Conservation (phyloP, 2,329 filamentous ascomycete species). For the Stagonosporopsis vannaccii region DNA sequence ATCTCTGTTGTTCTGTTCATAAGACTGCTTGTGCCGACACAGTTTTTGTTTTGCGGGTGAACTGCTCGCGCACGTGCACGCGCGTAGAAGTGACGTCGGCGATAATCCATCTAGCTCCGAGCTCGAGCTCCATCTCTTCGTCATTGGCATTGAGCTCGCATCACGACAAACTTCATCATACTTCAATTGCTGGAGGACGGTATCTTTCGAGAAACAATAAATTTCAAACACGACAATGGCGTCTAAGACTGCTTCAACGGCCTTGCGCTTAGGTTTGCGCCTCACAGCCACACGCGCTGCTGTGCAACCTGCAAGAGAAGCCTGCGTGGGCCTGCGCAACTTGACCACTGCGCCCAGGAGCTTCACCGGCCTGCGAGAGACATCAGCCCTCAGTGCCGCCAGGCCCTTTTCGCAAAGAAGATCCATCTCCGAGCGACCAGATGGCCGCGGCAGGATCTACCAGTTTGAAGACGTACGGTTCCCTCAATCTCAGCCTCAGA, state of each 20-base stretch:
- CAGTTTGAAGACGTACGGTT: constrained; percentile 48
- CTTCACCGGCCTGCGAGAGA: not conserved
- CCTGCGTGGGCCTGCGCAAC: constrained; percentile 17
- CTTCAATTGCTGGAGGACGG: not conserved
- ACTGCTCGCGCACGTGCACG: constrained; percentile 15
- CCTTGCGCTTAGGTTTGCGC: constrained; percentile 13
- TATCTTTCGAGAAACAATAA: not conserved
- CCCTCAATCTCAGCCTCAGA: not conserved
- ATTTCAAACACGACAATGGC: not conserved
- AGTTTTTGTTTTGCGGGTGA: not conserved
- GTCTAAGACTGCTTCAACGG: constrained; percentile 4
- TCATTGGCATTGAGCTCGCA: constrained; percentile 8
- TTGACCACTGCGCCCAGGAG: not conserved
- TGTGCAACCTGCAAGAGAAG: constrained; percentile 16
- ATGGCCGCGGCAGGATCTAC: constrained; percentile 51
- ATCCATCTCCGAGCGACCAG: constrained; percentile 28
- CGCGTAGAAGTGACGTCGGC: constrained; percentile 32
- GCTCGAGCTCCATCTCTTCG: constrained; percentile 18
- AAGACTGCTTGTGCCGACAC: not conserved
- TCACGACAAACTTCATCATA: not conserved
- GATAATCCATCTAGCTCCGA: constrained; percentile 30
- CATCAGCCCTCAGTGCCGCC: not conserved
- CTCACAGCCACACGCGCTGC: constrained; percentile 10
- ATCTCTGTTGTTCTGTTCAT: too few species aligned
- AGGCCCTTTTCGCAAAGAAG: constrained; percentile 9